These are phyloP conservation scores for Viridothelium virens DNA, from an alignment of 495 filamentous ascomycete genomes.

Conservation along the genomic window DNA sequence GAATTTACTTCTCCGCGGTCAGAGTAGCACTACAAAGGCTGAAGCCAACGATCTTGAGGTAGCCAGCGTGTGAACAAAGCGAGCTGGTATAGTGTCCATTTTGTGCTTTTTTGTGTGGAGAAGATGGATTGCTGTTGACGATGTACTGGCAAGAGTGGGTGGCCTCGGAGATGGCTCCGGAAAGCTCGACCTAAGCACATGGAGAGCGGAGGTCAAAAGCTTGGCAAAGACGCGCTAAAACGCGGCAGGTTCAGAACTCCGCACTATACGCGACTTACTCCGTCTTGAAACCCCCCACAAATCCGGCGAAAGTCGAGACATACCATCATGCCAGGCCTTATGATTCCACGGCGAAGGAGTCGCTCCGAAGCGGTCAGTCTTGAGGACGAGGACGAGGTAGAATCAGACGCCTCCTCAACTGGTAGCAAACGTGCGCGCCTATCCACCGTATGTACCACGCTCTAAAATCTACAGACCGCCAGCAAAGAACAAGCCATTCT, in stretches of 20 bases:
- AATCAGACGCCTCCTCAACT: neutral
- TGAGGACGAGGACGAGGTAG: neutral
- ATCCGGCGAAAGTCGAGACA: neutral
- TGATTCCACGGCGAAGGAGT: neutral
- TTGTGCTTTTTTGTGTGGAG: too few species aligned
- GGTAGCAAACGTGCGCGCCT: slow-evolving; percentile 6
- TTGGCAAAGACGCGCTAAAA: neutral
- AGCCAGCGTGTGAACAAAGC: too few species aligned
- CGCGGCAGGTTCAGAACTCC: neutral
- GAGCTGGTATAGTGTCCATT: too few species aligned
- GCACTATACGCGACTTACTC: neutral
- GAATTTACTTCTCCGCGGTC: too few species aligned
- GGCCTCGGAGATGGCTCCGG: too few species aligned
- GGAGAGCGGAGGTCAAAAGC: neutral
- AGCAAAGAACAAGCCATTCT: neutral
- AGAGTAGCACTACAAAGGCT: too few species aligned
- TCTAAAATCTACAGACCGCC: neutral
- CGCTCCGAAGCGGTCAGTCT: neutral
- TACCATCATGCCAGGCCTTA: neutral
- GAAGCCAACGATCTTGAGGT: too few species aligned
- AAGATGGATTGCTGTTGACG: too few species aligned
- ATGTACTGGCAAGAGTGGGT: too few species aligned
- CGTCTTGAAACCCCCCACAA: neutral
- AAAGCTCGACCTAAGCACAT: too few species aligned
- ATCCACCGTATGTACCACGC: neutral